These are phyloP conservation scores for bread wheat (Triticum aestivum) DNA, from an alignment of 176 grass and related monocot species.

Conservation along the genomic window DNA sequence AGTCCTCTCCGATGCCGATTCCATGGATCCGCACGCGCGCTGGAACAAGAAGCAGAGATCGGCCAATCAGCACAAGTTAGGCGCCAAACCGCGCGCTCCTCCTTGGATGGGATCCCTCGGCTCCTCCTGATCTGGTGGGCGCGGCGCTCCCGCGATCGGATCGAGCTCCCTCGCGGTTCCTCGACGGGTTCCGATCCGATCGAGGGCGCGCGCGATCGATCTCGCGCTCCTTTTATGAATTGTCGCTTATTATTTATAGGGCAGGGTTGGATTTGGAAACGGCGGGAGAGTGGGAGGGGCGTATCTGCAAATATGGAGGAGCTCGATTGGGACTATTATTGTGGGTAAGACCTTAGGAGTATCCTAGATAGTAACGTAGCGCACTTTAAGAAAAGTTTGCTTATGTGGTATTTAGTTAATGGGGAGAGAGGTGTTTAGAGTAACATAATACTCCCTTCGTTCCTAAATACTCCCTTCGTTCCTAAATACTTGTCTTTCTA, in stretches of 20 bases:
- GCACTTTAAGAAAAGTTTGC: too few relatives aligned
- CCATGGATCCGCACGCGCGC: constrained; percentile 31
- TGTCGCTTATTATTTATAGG: constrained; percentile 12
- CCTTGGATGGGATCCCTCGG: background rate
- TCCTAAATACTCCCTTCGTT: too few relatives aligned
- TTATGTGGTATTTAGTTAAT: too few relatives aligned
- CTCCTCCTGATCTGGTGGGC: background rate
- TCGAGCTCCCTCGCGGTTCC: background rate
- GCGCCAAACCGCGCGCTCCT: background rate
- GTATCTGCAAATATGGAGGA: background rate
- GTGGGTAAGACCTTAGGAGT: too few relatives aligned
- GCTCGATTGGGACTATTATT: background rate
- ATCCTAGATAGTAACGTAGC: too few relatives aligned
- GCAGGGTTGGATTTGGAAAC: background rate
- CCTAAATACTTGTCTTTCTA: too few relatives aligned
- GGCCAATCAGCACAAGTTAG: background rate
- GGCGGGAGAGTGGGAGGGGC: background rate
- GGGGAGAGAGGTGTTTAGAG: too few relatives aligned
- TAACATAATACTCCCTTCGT: too few relatives aligned
- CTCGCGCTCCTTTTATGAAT: constrained; percentile 2
- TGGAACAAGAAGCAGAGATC: background rate
- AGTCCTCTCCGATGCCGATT: constrained; percentile 32
- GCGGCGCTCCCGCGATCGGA: constrained; percentile 18
- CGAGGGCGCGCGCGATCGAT: background rate
- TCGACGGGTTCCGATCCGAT: constrained; percentile 28